phyloP scores from a whole-genome alignment of 345 rosid species.

The Sonneratia alba region DNA sequence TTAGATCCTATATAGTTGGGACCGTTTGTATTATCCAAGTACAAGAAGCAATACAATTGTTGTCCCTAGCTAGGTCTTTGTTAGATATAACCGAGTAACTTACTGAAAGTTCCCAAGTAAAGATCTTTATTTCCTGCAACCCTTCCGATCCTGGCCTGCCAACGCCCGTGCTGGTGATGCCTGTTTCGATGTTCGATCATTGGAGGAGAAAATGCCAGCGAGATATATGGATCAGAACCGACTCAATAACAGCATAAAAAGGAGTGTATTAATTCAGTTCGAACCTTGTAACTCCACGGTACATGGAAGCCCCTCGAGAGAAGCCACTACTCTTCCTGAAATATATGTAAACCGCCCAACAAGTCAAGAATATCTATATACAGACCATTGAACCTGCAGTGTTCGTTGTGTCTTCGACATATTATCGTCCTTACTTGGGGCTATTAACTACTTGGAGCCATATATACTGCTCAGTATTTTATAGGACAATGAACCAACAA shows the following conservation, averaged over 20 bases:
- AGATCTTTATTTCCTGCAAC: constrained; percentile 99
- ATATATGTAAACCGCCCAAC: not conserved
- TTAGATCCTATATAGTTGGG: not conserved
- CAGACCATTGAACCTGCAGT: not conserved
- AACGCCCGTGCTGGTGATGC: constrained; percentile 99
- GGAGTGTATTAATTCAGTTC: not conserved
- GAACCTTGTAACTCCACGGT: constrained; percentile 96
- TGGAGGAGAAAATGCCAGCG: not conserved
- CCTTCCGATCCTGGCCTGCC: constrained; percentile 99
- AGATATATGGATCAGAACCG: constrained; percentile 3
- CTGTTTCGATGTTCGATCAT: constrained; percentile 20
- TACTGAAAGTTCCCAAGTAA: constrained; percentile 95
- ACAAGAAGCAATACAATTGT: too few species aligned
- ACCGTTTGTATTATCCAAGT: not conserved
- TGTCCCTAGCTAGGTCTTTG: too few species aligned
- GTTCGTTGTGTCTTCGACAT: not conserved
- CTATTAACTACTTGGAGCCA: too few species aligned
- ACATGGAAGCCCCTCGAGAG: constrained; percentile 99
- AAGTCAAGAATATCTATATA: not conserved
- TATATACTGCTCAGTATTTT: not conserved
- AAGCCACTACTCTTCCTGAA: constrained; percentile 97
- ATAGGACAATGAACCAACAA: not conserved
- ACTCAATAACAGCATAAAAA: not conserved
- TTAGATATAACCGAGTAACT: constrained; percentile 14
- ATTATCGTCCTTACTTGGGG: too few species aligned